phyloP scores from a whole-genome alignment of 768 basidiomycete genomes.

The Pisolithus orientalis region DNA sequence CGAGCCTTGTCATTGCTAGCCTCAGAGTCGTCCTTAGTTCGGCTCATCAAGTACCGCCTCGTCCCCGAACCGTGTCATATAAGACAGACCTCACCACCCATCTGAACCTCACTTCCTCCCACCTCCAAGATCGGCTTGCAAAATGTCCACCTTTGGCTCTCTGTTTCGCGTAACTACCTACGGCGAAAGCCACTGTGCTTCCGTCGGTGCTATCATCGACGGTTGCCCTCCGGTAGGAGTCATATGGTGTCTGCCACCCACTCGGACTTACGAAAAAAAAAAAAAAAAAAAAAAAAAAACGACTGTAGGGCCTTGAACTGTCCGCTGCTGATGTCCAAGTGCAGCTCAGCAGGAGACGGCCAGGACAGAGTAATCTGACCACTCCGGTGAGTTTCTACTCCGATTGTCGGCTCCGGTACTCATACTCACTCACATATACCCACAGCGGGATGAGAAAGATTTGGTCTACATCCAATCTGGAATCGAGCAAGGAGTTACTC shows the following conservation, averaged over 20 bases:
- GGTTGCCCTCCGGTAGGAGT: slow-evolving; percentile 87
- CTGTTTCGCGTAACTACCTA: slow-evolving; percentile 95
- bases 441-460: slow-evolving; percentile 91
- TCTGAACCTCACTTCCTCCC: neutral
- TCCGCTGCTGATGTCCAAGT: slow-evolving; percentile 80
- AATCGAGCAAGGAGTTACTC: slow-evolving; percentile 86
- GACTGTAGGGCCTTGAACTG: slow-evolving; percentile 69
- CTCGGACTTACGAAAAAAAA: slow-evolving; percentile 6
- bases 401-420: neutral
- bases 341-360: slow-evolving; percentile 86
- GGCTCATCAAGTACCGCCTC: slow-evolving; percentile 18
- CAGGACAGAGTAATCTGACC: slow-evolving; percentile 94
- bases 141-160: slow-evolving; percentile 91
- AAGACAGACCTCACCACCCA: slow-evolving; percentile 13
- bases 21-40: slow-evolving; percentile 11
- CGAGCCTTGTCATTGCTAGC: slow-evolving; percentile 1
- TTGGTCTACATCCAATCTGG: slow-evolving; percentile 91
- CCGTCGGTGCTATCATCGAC: slow-evolving; percentile 96
- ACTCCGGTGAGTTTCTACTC: slow-evolving; percentile 65
- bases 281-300: neutral
- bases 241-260: slow-evolving; percentile 4
- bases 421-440: neutral
- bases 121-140: slow-evolving; percentile 1
- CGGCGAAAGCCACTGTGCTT: slow-evolving; percentile 95
- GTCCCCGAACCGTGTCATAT: slow-evolving; percentile 6